Base-by-base conservation (phyloP, 1,139 yeast genomes). In the Candida gigantensis region DNA sequence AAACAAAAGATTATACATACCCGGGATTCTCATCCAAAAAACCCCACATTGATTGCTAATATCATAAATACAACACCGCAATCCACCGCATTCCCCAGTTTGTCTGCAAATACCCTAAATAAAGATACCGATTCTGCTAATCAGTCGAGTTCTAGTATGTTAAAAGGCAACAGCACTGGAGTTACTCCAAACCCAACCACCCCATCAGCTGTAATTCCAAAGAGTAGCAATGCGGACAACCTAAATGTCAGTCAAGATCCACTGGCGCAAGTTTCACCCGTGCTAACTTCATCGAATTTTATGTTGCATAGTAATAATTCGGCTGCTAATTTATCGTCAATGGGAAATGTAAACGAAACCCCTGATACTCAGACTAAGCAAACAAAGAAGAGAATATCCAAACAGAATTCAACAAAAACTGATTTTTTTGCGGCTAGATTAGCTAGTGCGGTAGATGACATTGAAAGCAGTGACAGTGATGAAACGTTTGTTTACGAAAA, bases 371-470 rank as follows among this genome's bases (percentile, higher is more conserved):
- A 25, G 19, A 34, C 36, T 18, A 45, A 28, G 29, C 53, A 50
- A 32, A 37, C 39, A n/a, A 50, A 45, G 21, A 58, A 55, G 37
- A 57, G 52, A 34, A 42, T 48, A 4, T 45, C 58, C 2, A 60
- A 58, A 34, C 65, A 61, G 36, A 59, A 47, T 46, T 74, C 63
- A 28, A 69, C 95, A 4, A 77, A 89, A 54, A 92, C 96, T 0
- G 97, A 90, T 53, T 81, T 87, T 41, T 90, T 90, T 62, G 97
- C 97, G 9, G 97, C 97, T 1, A 84, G 84, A 50, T 68, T 90
- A 44, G 97, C 97, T 6, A 83, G 89, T 45, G 97, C 97, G 1
- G 95, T 90, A 6, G 96, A 87, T 49, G 96, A 88, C 50, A 88
- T 79, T 17, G 89, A 85, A 42, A 78, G 84, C 31, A 82, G 90